Evolutionary conservation across 352 stramenopile genomes (phyloP).

Genomic region (Aphanomyces astaci): DNA sequence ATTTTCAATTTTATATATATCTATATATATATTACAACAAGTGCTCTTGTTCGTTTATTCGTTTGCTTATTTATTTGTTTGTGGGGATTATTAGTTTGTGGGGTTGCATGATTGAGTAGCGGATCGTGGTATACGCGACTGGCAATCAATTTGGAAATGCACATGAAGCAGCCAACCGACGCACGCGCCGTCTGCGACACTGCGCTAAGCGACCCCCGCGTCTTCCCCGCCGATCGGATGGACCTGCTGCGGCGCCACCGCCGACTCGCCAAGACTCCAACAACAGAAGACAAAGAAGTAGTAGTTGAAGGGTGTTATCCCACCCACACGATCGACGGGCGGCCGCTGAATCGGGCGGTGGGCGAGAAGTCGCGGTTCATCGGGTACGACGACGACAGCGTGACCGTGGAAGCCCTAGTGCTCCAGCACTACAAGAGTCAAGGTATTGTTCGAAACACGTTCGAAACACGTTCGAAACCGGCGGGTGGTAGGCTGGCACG

Average conservation of each 20-base stretch:
- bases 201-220: constrained; percentile 45
- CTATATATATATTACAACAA: too few species aligned
- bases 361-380: constrained; percentile 81
- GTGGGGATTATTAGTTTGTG: too few species aligned
- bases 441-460: constrained; percentile 29
- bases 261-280: constrained; percentile 44
- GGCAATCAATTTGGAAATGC: constrained; percentile 60
- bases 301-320: constrained; percentile 26
- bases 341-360: constrained; percentile 63
- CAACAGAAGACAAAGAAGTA: constrained; percentile 21
- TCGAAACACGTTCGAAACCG: constrained; percentile 1
- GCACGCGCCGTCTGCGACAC: constrained; percentile 40
- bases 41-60: too few species aligned
- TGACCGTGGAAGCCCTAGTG: constrained; percentile 77
- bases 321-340: constrained; percentile 47
- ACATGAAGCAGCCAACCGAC: constrained; percentile 48
- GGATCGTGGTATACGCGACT: constrained; percentile 69
- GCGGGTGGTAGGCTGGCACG: constrained; percentile 58
- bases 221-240: constrained; percentile 48
- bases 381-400: constrained; percentile 79
- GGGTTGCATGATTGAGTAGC: too few species aligned
- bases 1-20: too few species aligned
- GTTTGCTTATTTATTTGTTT: too few species aligned
- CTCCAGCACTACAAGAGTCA: constrained; percentile 49
- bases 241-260: constrained; percentile 40